A percentile compares a stretch with the other conserved stretches of the same genome.
phyloP scores from a whole-genome alignment of 2,329 filamentous ascomycete species.

The Xylogone sp. region DNA sequence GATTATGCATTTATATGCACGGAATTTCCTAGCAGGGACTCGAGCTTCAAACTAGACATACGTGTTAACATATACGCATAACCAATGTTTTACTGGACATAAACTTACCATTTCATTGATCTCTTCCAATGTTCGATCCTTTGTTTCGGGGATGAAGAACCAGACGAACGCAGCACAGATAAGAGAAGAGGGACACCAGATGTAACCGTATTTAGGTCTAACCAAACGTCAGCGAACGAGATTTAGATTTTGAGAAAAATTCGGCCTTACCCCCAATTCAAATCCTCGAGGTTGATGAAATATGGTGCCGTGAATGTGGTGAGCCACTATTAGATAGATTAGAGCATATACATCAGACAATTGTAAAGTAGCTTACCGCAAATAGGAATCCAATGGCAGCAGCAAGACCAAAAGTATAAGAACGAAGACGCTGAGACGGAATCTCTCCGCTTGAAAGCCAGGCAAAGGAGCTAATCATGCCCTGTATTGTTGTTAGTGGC shows the following conservation, averaged over 20 bases:
- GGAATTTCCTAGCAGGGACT: conserved; percentile 39
- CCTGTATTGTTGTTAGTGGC: background rate
- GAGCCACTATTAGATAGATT: conserved; percentile 8
- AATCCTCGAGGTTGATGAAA: conserved; percentile 50
- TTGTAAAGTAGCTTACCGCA: conserved; percentile 29
- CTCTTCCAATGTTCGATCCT: conserved; percentile 41
- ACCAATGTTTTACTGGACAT: background rate
- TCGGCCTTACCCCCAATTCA: conserved; percentile 44
- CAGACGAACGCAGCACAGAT: conserved; percentile 15
- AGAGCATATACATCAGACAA: background rate
- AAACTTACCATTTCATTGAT: conserved; percentile 50
- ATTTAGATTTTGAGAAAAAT: no score
- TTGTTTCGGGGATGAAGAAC: conserved; percentile 17
- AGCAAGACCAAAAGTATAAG: conserved; percentile 53
- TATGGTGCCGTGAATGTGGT: conserved; percentile 56
- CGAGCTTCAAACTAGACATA: conserved; percentile 30
- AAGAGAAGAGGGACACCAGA: conserved; percentile 41
- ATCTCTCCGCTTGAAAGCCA: conserved; percentile 56
- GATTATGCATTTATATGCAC: conserved; percentile 25
- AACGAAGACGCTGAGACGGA: conserved; percentile 51
- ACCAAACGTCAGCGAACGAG: background rate
- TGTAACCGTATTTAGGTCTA: conserved; percentile 50
- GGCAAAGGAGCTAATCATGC: conserved; percentile 46
- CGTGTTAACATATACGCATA: background rate
- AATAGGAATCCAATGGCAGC: conserved; percentile 50